Percentiles rank a stretch among this genome's conserved stretches.
phyloP scores from a whole-genome alignment of 1,284 basidiomycete genomes.

The Porphyrellus sp. region DNA sequence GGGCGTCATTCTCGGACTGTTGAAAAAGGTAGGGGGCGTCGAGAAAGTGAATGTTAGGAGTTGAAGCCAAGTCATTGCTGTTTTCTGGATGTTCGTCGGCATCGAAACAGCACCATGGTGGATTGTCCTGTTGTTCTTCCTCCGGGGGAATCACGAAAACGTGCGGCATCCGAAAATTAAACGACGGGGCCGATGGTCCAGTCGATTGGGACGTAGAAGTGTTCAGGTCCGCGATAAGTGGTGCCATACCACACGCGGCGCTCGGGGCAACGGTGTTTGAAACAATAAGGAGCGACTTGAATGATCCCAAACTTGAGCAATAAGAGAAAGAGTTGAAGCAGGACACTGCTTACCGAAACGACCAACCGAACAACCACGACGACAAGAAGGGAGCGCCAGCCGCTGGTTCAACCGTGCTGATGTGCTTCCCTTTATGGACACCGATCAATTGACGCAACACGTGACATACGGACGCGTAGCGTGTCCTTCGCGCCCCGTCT shows the following conservation, averaged over 20 bases:
- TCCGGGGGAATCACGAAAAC: constrained; percentile 70
- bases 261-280: background rate
- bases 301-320: constrained; percentile 1
- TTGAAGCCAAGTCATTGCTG: constrained; percentile 31
- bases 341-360: constrained; percentile 14
- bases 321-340: background rate
- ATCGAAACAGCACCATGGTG: constrained; percentile 66
- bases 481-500: too few species aligned
- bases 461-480: constrained; percentile 3
- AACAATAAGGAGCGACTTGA: constrained; percentile 21
- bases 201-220: constrained; percentile 14
- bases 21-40: constrained; percentile 40
- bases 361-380: constrained; percentile 3
- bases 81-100: constrained; percentile 40
- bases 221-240: constrained; percentile 12
- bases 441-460: constrained; percentile 10
- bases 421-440: constrained; percentile 21
- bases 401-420: constrained; percentile 25
- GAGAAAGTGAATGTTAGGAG: constrained; percentile 41
- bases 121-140: constrained; percentile 55
- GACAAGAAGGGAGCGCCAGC: constrained; percentile 19
- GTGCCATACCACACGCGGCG: constrained; percentile 15
- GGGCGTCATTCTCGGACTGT: constrained; percentile 9
- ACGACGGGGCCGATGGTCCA: constrained; percentile 3
- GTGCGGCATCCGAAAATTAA: constrained; percentile 48